A percentile compares a stretch with the other conserved stretches of the same genome.
phyloP scores from a whole-genome alignment of 78 protist genomes.

The Mantamonas sphyraenae region DNA sequence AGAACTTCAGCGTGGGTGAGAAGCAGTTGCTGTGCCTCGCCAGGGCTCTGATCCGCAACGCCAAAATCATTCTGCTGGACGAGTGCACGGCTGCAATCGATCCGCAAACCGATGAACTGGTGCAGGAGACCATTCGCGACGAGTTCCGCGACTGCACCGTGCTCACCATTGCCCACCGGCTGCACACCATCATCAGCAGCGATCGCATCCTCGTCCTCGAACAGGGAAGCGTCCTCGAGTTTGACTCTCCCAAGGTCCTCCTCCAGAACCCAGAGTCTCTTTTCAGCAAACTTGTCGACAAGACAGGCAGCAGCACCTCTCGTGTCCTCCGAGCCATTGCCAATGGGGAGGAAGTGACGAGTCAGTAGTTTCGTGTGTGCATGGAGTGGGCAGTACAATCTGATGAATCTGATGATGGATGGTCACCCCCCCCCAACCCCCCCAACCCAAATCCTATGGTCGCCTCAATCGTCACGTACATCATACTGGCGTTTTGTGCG shows the following conservation, averaged over 20 bases:
- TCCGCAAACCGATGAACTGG: constrained; percentile 37
- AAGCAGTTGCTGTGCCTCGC: constrained; percentile 36
- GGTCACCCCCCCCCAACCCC: no score
- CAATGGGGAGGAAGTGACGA: background rate
- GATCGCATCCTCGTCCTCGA: constrained; percentile 56
- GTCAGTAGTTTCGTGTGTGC: no score
- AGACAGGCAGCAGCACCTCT: background rate
- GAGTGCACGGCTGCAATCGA: constrained; percentile 67
- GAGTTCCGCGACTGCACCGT: constrained; percentile 40
- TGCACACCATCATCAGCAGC: constrained; percentile 34
- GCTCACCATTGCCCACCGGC: constrained; percentile 68
- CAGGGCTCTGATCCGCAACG: constrained; percentile 31
- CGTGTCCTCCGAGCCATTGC: background rate
- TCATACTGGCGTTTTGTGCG: no score
- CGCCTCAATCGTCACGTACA: no score
- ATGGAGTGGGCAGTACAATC: no score
- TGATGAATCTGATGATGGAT: no score
- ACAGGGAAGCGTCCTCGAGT: constrained; percentile 53
- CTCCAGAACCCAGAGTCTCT: background rate
- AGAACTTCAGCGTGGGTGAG: constrained; percentile 38
- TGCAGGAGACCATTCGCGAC: constrained; percentile 37
- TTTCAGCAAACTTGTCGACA: background rate
- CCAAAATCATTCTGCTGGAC: constrained; percentile 43
- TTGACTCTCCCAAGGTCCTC: constrained; percentile 58
- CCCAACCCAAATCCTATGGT: no score